Evolutionary conservation across 2,329 filamentous ascomycete genomes (phyloP).

Genomic region (Monosporascus sp.): DNA sequence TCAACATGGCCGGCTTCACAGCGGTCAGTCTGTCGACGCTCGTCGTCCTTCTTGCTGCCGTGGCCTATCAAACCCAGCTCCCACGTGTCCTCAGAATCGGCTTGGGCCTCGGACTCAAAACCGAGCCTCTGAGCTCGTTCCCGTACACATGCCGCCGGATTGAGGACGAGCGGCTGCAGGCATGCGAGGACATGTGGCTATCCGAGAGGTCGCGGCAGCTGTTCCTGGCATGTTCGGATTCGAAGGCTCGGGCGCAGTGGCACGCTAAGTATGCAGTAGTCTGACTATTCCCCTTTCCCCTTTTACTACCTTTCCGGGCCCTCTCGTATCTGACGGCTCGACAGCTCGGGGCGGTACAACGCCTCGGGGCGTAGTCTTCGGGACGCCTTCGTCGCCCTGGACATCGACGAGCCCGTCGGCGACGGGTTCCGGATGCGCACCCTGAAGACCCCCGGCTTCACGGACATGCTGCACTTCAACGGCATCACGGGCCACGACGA

Average conservation of each 20-base stretch:
- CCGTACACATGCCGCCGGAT: constrained; percentile 26
- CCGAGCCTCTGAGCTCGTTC: constrained; percentile 24
- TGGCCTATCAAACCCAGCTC: constrained; percentile 14
- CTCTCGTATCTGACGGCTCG: neutral
- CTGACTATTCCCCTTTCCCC: neutral
- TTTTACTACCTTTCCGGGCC: too few relatives aligned
- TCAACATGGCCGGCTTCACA: neutral
- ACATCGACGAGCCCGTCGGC: constrained; percentile 25
- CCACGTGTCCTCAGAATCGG: constrained; percentile 14
- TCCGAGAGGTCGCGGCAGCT: constrained; percentile 24
- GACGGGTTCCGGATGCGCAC: constrained; percentile 14
- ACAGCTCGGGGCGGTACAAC: constrained; percentile 17
- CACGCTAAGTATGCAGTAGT: constrained; percentile 19
- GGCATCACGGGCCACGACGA: constrained; percentile 27
- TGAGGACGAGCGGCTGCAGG: constrained; percentile 19
- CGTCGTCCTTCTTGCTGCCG: constrained; percentile 9
- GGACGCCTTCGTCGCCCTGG: constrained; percentile 28
- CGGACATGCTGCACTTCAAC: constrained; percentile 25
- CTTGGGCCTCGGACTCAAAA: constrained; percentile 16
- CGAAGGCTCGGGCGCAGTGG: constrained; percentile 15
- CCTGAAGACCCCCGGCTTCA: constrained; percentile 22
- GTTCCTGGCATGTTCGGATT: constrained; percentile 26
- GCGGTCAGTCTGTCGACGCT: constrained; percentile 1
- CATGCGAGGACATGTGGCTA: constrained; percentile 30
- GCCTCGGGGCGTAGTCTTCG: constrained; percentile 21